Evolutionary conservation across 306 rosid species (phyloP), one percentile per base, ranked within the genome.

Genomic region (Cicer yamashitae): DNA sequence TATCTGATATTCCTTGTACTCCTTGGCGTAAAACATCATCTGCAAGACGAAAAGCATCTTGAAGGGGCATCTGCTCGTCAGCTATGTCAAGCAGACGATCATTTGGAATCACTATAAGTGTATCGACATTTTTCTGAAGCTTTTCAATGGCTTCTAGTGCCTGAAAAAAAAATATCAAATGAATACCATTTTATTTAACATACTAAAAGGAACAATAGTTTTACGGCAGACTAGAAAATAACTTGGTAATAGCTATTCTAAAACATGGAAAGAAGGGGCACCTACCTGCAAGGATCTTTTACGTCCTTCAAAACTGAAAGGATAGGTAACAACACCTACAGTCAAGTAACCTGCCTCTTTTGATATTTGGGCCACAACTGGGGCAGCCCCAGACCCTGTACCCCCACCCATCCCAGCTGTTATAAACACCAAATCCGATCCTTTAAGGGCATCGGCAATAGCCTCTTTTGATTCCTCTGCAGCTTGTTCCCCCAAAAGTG

Each of bases 351-450:
- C 99, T 0, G 97, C 93, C 86, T 94, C 99, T 81, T 88, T 92
- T 39, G 99, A 90, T 79, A 94, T 88, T 79, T 88, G 96, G 40
- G 99, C 99, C 53, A 94, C 99, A 53, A 94, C 92, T 13, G 99
- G 99, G 46, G 99, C 98, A 52, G 99, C 99, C 60, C 99, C 99
- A 25, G 99, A 94, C 40, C 99, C 99, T 0, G 99, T 94, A 13
- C 99, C 99, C 37, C 99, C 99, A 69, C 99, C 99, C 99, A 96
- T 96, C 61, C 99, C 99, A 34, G 99, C 98, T 9, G 99, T 96
- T 81, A 96, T 87, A 65, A 96, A 96, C 51, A 96, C 99, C 62
- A 96, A 91, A 90, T 96, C 99, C 2, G 99, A 96, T 41, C 98
- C 99, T 85, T 86, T 86, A 52, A 96, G 97, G 48, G 98, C 92